Evolutionary conservation across 2,329 filamentous ascomycete species (phyloP), one percentile per base, ranked within the genome.

Genomic region (Venturia nashicola): DNA sequence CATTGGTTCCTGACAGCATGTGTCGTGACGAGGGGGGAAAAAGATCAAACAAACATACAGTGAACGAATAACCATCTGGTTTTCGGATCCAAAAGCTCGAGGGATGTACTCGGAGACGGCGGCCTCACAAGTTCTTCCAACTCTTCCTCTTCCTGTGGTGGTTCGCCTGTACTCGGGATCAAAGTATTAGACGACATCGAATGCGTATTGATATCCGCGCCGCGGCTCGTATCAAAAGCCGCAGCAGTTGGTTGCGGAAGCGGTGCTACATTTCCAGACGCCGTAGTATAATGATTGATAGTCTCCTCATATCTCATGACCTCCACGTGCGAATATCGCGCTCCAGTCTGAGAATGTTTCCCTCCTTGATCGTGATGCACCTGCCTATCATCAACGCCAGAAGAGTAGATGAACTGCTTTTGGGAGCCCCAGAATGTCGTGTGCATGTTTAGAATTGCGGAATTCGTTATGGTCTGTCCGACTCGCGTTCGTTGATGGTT

Each of bases 51-150:
- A 9, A n/a, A 64, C 70, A 46, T 68, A 75, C 74, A 76, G 43
- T 76, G 71, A 9, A 68, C 69, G 62, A 76, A 75, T 27, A 76
- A 67, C 66, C 71, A 72, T n/a, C 75, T 71, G 3, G 71, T 68
- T 12, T 72, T 70, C 0, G 73, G 65, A 5, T 68, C 67, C 0
- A 73, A 43, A 7, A 69, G 67, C 2, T 73, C 67, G 8, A 74
- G 65, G 23, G 51, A 23, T 7, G 12, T 4, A 20, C 32, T 36
- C 14, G 51, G 51, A n/a, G 51, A 36, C 3, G 51, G 14, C 14
- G 18, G 7, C 16, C 51, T 34, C 18, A 36, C 51, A 57, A 57
- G 2, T 14, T 57, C 51, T n/a, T 57, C 51, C 27, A n/a, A 20
- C 9, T 57, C 51, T 20, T 36, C 51, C 14, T 57, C 51, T 36